These are phyloP conservation scores for Penicillium ucsense DNA, from an alignment of 495 filamentous ascomycete species.

Conservation along the genomic window DNA sequence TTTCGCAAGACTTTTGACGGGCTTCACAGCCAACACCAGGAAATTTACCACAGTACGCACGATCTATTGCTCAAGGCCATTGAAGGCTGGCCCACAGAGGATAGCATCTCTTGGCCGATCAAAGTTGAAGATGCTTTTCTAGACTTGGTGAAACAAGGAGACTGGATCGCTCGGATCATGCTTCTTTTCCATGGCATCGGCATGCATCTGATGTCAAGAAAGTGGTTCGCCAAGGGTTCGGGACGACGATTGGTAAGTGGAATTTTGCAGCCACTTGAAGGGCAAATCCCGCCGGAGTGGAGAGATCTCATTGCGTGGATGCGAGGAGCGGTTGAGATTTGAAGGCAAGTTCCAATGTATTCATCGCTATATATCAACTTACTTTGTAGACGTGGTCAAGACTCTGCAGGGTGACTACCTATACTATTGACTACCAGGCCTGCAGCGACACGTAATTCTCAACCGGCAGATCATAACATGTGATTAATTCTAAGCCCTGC, in stretches of 20 bases:
- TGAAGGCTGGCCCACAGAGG: slow-evolving; percentile 5
- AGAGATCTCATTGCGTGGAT: slow-evolving; percentile 2
- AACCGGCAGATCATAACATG: too few relatives aligned
- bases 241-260: slow-evolving; percentile 3
- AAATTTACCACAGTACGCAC: slow-evolving; percentile 6
- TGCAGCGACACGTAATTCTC: too few relatives aligned
- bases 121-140: slow-evolving; percentile 2
- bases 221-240: slow-evolving; percentile 6
- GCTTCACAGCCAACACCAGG: not conserved
- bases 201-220: slow-evolving; percentile 5
- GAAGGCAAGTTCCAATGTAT: not conserved
- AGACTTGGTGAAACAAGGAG: slow-evolving; percentile 2
- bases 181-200: slow-evolving; percentile 6
- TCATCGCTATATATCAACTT: too few relatives aligned
- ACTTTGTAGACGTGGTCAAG: not conserved
- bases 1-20: slow-evolving; percentile 1
- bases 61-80: slow-evolving; percentile 2
- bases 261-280: slow-evolving; percentile 1
- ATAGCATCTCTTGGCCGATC: slow-evolving; percentile 2
- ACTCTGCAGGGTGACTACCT: not conserved
- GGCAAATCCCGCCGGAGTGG: slow-evolving; percentile 3
- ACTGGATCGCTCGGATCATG: slow-evolving; percentile 7
- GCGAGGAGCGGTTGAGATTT: slow-evolving; percentile 2
- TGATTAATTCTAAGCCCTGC: too few relatives aligned
- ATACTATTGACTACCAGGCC: too few relatives aligned